Evolutionary conservation across 2,329 filamentous ascomycete species (phyloP).

Genomic region (Fusarium robinianum): DNA sequence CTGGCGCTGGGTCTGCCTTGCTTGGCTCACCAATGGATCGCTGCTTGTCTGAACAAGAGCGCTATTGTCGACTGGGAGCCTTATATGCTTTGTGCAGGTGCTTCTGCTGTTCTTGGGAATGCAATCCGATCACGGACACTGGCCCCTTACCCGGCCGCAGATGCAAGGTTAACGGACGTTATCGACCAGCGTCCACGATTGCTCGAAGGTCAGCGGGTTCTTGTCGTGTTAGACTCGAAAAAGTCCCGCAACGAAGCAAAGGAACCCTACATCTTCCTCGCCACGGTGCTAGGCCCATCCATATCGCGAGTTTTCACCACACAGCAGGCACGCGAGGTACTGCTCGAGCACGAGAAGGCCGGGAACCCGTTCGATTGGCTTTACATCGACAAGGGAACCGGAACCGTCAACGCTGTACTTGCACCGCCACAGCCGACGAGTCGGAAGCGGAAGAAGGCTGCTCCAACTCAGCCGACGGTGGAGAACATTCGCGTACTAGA

Average conservation of each 20-base stretch:
- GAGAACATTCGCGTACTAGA: conserved; percentile 69
- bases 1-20: conserved; percentile 88
- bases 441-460: conserved; percentile 50
- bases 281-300: conserved; percentile 74
- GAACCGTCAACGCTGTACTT: conserved; percentile 58
- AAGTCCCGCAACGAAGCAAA: conserved; percentile 66
- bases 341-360: conserved; percentile 56
- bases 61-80: conserved; percentile 73
- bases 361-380: conserved; percentile 71
- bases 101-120: conserved; percentile 75
- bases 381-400: conserved; percentile 71
- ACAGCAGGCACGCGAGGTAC: conserved; percentile 63
- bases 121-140: conserved; percentile 77
- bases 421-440: conserved; percentile 29
- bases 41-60: conserved; percentile 67
- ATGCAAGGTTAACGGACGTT: conserved; percentile 60
- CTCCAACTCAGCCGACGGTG: conserved; percentile 37
- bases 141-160: conserved; percentile 59
- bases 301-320: conserved; percentile 69
- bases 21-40: conserved; percentile 79
- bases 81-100: conserved; percentile 85
- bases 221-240: conserved; percentile 66
- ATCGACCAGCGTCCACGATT: conserved; percentile 65
- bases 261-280: conserved; percentile 79
- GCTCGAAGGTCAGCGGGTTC: conserved; percentile 66